Percentiles rank a stretch among this genome's conserved stretches.
Conservation (phyloP, 2,329 filamentous ascomycete species). For the Colletotrichum sp. region DNA sequence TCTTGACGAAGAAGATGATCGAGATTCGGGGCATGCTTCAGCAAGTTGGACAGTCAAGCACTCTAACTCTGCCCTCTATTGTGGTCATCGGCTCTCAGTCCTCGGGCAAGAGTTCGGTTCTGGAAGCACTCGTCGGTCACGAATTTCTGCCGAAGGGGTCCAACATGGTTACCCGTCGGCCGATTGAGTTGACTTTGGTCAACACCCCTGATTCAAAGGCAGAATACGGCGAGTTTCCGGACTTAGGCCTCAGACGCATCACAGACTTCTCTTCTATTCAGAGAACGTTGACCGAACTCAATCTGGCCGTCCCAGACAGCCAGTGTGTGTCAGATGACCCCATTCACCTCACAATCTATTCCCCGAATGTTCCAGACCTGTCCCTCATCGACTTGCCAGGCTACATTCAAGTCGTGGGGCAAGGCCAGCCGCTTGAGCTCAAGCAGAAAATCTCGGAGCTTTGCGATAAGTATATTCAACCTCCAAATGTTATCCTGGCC, state of each 20-base stretch:
- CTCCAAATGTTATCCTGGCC: constrained; percentile 94
- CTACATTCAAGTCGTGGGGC: constrained; percentile 94
- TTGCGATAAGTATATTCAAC: constrained; percentile 97
- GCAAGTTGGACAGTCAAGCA: constrained; percentile 88
- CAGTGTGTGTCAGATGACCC: constrained; percentile 97
- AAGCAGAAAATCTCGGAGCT: constrained; percentile 96
- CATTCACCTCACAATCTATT: constrained; percentile 94
- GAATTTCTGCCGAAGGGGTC: constrained; percentile 97
- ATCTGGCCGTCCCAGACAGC: constrained; percentile 86
- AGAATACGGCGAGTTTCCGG: constrained; percentile 96
- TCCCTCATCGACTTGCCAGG: constrained; percentile 96
- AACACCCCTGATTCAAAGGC: constrained; percentile 87
- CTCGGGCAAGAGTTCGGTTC: constrained; percentile 95
- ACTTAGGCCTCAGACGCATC: constrained; percentile 86
- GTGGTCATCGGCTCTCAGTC: constrained; percentile 99
- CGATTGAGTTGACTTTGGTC: constrained; percentile 94
- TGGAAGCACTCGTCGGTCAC: constrained; percentile 96
- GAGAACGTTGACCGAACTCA: constrained; percentile 91
- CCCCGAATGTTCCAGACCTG: constrained; percentile 91
- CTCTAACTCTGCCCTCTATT: constrained; percentile 89
- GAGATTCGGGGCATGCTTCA: constrained; percentile 94
- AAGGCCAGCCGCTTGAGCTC: constrained; percentile 87
- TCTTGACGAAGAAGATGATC: constrained; percentile 99
- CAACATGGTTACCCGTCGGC: constrained; percentile 96
- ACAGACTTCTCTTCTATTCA: constrained; percentile 93